A percentile compares a stretch with the other conserved stretches of the same genome.
These are phyloP conservation scores for Lactifluus piperatus DNA, from an alignment of 768 basidiomycete species.

Conservation along the genomic window DNA sequence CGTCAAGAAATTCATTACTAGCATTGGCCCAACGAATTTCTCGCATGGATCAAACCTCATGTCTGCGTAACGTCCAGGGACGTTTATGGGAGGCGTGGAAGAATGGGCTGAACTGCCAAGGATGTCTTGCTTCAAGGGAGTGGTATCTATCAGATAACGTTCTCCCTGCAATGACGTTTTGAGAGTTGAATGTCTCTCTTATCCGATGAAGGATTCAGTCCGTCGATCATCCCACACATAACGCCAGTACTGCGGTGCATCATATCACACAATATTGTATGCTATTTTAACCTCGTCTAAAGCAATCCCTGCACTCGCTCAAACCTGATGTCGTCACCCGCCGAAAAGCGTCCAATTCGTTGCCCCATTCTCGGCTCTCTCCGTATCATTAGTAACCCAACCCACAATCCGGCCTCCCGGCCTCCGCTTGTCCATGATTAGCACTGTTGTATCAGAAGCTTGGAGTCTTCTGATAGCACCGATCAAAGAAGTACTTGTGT, in stretches of 20 bases:
- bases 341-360: no score
- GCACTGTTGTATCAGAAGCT: no score
- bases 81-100: not conserved
- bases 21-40: no score
- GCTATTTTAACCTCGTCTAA: no score
- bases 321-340: slow-evolving; percentile 39
- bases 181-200: not conserved
- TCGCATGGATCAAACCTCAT: not conserved
- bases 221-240: not conserved
- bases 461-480: no score
- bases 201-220: not conserved
- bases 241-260: not conserved
- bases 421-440: no score
- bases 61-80: not conserved
- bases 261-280: slow-evolving; percentile 30
- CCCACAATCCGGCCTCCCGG: no score
- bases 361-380: slow-evolving; percentile 28
- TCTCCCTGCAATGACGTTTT: not conserved
- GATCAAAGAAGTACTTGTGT: no score
- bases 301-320: no score
- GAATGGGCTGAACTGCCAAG: not conserved
- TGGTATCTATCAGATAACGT: not conserved
- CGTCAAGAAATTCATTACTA: not conserved
- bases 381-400: slow-evolving; percentile 23
- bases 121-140: not conserved